Evolutionary conservation across 202 grass and related monocot genomes (phyloP), one percentile per base, ranked within the genome.

Genomic region (Schoenoplectus triqueter): DNA sequence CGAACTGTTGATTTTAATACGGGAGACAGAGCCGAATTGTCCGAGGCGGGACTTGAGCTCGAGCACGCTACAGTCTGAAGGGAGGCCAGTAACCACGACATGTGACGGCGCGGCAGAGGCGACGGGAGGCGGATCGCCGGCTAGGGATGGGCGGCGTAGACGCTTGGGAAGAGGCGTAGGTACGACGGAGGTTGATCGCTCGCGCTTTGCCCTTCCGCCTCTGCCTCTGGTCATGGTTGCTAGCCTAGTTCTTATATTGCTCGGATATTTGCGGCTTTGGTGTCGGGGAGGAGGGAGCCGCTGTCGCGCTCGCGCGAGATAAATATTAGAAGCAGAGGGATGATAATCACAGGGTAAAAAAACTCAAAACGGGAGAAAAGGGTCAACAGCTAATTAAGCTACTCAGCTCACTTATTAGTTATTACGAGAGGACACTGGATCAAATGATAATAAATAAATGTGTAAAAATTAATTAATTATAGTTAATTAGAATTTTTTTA

Each of bases 41-140:
- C 89, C 40, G 76, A 95, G 87, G 62, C 91, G 91, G 66, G 87
- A 95, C 87, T 91, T 95, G 73, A 95, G 93, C 84, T 89, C 89
- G 17, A 95, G 89, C 86, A 95, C 93, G 49, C 88, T 88, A 86
- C 91, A 97, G 13, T 81, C 90, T 19, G 46, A 80, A 41, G 90
- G 92, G 82, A 97, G 87, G 20, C 94, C 92, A 10, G 83, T 86
- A 56, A 97, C 89, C 82, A 94, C 86, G 20, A 94, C 94, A 54
- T 87, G 42, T 7, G 88, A 82, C 17, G 87, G 72, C 54, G 87
- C 59, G 46, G 75, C 7, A 20, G 82, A 74, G 51, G 82, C 4
- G 3, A 55, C 70, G 41, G 21, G 4, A 18, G 8, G 67, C 8
- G 19, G 42, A 71, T 70, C 86, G 8, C 17, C 40, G 18, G 82